Percentiles rank a stretch among this genome's conserved stretches.
Evolutionary conservation across 129 eudicot species (phyloP).

Genomic region (Pulicaria dysenterica): DNA sequence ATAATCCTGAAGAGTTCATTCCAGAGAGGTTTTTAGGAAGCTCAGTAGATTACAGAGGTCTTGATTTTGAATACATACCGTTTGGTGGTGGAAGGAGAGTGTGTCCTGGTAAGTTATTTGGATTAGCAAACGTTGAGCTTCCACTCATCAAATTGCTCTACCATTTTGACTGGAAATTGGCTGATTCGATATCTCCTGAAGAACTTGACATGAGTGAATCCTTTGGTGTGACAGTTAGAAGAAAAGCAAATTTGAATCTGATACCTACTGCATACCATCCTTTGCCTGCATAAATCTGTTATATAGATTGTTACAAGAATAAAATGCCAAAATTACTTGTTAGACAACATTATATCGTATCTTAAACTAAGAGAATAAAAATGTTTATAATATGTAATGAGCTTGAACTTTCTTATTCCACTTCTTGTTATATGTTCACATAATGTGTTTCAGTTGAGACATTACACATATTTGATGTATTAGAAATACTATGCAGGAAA

Average conservation of each 20-base stretch:
- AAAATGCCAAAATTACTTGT: background rate
- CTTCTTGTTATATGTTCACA: too few species aligned
- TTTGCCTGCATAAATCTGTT: constrained; percentile 16
- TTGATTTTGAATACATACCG: constrained; percentile 43
- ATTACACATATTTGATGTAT: too few species aligned
- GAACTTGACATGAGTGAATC: constrained; percentile 50
- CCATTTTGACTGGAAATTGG: constrained; percentile 61
- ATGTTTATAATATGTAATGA: too few species aligned
- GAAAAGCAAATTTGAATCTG: constrained; percentile 36
- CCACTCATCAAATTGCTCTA: constrained; percentile 38
- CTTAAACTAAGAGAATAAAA: too few species aligned
- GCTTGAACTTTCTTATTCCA: too few species aligned
- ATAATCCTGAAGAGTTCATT: constrained; percentile 40
- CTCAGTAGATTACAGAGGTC: constrained; percentile 42
- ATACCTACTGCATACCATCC: constrained; percentile 40
- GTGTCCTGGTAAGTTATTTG: constrained; percentile 48
- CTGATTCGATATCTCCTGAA: constrained; percentile 35
- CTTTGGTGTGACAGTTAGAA: constrained; percentile 39
- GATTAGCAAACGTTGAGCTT: constrained; percentile 41
- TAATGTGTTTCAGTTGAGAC: too few species aligned
- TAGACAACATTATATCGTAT: too few species aligned
- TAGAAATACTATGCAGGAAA: too few species aligned
- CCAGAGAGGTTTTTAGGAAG: constrained; percentile 49
- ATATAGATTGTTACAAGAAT: background rate
- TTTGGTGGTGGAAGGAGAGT: constrained; percentile 58